Evolutionary conservation across 495 filamentous ascomycete genomes (phyloP), one percentile per base, ranked within the genome.

Genomic region (Clohesyomyces aquaticus): DNA sequence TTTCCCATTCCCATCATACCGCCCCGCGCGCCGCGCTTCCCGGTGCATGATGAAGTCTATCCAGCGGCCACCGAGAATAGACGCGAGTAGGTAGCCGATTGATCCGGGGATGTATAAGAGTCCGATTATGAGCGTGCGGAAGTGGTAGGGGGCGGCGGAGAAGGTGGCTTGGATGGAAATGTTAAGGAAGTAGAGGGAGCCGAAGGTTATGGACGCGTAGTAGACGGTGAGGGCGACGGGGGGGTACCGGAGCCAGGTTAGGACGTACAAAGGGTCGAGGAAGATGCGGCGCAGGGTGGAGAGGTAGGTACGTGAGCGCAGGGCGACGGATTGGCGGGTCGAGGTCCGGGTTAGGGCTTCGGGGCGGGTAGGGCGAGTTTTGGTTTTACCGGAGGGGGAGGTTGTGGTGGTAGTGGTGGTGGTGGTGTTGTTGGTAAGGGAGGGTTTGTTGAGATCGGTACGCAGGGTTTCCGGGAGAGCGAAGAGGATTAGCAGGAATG

Each of bases 41-140:
- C 88, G 85, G 38, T 84, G 80, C 93, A 98, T 98, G 74, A 98
- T 95, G 29, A 72, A 74, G 75, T 98, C 93, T 73, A 91, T 88
- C 93, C 93, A 98, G 41, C 78, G 79, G 1, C 93, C 93, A 41
- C 93, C 93, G 23, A 91, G 75, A 4, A 90, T 53, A 62, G 87
- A 89, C 6, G 89, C 82, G 2, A 85, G 68, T 25, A 95, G 71
- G 73, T 96, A 97, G 12, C 93, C 93, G 11, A 94, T 53, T 0
- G 88, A 88, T 48, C 84, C 83, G 0, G 93, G 89, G 27, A 96
- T 85, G 72, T 97, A 98, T 4, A 92, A 77, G 21, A 94, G 78
- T 21, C 93, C 88, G 60, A 97, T 77, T 32, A 93, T 85, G 66
- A 91, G 79, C 9, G 85, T 85, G 1, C 78, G 73, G 77, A 86